Evolutionary conservation across 768 basidiomycete species (phyloP).

Genomic region (Termitomyces sp.): DNA sequence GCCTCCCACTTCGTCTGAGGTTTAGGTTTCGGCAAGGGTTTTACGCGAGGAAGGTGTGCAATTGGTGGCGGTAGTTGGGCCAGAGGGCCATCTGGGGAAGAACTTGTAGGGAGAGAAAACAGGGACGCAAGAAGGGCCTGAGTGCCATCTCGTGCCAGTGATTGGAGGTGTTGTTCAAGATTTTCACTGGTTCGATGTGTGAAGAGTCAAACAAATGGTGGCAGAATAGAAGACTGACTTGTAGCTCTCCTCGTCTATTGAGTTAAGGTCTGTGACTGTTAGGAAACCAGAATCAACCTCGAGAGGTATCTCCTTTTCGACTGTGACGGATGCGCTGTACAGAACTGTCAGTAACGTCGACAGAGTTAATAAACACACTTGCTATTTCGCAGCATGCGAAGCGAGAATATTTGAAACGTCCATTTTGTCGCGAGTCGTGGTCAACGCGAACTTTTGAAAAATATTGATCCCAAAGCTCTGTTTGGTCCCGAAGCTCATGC

Average conservation of each 20-base stretch:
- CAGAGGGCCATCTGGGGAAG: conserved; percentile 77
- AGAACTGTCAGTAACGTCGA: not conserved
- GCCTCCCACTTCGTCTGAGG: conserved; percentile 94
- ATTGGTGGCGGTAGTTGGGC: conserved; percentile 76
- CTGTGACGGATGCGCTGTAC: conserved; percentile 56
- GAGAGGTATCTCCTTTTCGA: conserved; percentile 77
- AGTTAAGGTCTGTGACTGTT: conserved; percentile 82
- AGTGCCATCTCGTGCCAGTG: conserved; percentile 74
- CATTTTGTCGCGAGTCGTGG: conserved; percentile 34
- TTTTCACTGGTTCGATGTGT: conserved; percentile 46
- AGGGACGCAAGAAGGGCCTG: conserved; percentile 78
- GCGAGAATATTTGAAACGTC: conserved; percentile 80
- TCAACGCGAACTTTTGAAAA: conserved; percentile 10
- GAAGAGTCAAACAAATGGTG: not conserved
- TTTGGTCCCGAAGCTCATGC: conserved; percentile 15
- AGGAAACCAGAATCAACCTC: conserved; percentile 81
- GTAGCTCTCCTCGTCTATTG: conserved; percentile 82
- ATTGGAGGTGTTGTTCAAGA: conserved; percentile 75
- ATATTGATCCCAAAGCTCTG: conserved; percentile 2
- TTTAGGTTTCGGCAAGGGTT: conserved; percentile 91
- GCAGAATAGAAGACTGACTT: conserved; percentile 38
- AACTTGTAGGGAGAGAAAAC: conserved; percentile 74
- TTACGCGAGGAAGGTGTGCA: conserved; percentile 80
- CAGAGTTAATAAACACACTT: conserved; percentile 20
- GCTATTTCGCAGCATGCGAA: conserved; percentile 70